Percentiles rank a stretch among this genome's conserved stretches.
These are phyloP conservation scores for Tubosaeta sp. DNA, from an alignment of 768 basidiomycete genomes.

Conservation along the genomic window DNA sequence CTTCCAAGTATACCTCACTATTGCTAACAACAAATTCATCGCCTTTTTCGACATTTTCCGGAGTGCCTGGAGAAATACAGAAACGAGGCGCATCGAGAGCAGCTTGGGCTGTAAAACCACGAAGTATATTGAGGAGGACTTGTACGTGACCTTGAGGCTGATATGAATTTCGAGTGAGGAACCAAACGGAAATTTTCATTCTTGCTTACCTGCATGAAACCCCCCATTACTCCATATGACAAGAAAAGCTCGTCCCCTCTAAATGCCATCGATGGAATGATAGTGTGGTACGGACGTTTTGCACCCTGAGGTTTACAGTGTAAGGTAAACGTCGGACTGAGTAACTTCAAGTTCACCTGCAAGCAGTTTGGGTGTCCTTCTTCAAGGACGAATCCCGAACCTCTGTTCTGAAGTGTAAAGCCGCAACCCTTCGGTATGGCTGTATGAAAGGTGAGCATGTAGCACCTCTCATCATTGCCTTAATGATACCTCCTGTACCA, in stretches of 20 bases:
- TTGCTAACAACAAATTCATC: conserved; percentile 58
- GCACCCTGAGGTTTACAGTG: conserved; percentile 46
- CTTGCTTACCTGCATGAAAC: conserved; percentile 70
- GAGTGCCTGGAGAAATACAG: conserved; percentile 85
- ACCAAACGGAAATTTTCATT: background rate
- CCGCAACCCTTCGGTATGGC: conserved; percentile 94
- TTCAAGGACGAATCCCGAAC: conserved; percentile 74
- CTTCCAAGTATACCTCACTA: conserved; percentile 87
- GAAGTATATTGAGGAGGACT: conserved; percentile 84
- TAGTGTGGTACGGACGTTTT: conserved; percentile 90
- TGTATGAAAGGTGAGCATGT: conserved; percentile 20
- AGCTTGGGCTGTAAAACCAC: conserved; percentile 83
- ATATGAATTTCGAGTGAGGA: background rate
- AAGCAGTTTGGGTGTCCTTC: conserved; percentile 84
- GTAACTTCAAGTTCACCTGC: conserved; percentile 40
- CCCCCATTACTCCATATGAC: conserved; percentile 89
- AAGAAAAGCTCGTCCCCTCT: conserved; percentile 79
- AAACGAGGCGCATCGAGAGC: conserved; percentile 94
- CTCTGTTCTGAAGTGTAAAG: conserved; percentile 95
- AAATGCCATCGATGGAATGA: conserved; percentile 86
- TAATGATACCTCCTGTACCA: conserved; percentile 70
- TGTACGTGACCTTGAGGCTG: conserved; percentile 96
- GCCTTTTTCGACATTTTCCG: conserved; percentile 49
- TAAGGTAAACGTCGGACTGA: background rate
- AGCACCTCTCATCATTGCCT: background rate